A percentile compares a stretch with the other conserved stretches of the same genome.
Evolutionary conservation across 1,284 basidiomycete species (phyloP).

Genomic region (Malassezia furfur): DNA sequence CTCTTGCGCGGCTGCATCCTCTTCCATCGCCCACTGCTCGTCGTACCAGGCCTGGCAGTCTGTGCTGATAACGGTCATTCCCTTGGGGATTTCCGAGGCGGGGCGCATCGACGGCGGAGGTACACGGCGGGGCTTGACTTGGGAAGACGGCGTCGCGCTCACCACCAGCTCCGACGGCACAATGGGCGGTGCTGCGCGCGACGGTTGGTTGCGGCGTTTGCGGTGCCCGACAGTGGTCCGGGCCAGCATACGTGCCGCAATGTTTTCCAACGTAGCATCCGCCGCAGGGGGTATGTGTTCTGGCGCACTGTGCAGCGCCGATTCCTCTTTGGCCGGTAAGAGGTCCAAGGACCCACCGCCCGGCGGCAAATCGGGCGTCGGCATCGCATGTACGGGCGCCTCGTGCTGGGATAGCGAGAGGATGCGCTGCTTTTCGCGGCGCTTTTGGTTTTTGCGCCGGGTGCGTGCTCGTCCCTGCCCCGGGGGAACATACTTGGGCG

Average conservation of each 20-base stretch:
- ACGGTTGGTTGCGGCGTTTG: constrained; percentile 2
- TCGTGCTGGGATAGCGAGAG: constrained; percentile 1
- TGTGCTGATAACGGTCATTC: constrained; percentile 9
- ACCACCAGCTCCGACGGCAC: too few species aligned
- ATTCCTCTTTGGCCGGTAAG: too few species aligned
- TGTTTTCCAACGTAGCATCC: constrained; percentile 2
- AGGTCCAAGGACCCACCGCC: constrained; percentile 11
- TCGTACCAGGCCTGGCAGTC: constrained; percentile 17
- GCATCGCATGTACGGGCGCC: background rate
- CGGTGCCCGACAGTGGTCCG: constrained; percentile 14
- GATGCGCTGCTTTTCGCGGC: constrained; percentile 10
- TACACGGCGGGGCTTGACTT: background rate
- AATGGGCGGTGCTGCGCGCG: background rate
- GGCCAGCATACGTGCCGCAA: constrained; percentile 14
- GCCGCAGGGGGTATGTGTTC: background rate
- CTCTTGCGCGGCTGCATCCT: constrained; percentile 2
- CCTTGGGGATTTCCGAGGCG: constrained; percentile 3
- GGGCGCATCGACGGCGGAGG: constrained; percentile 12
- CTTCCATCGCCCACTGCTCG: constrained; percentile 1
- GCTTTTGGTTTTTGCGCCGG: constrained; percentile 24
- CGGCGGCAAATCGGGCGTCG: constrained; percentile 2
- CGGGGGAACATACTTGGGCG: constrained; percentile 18
- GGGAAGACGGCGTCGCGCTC: background rate
- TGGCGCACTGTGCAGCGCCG: too few species aligned
- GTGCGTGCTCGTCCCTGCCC: constrained; percentile 26